Evolutionary conservation across 23 red algal genomes (phyloP).

Genomic region (Cyanidioschyzon merolae): DNA sequence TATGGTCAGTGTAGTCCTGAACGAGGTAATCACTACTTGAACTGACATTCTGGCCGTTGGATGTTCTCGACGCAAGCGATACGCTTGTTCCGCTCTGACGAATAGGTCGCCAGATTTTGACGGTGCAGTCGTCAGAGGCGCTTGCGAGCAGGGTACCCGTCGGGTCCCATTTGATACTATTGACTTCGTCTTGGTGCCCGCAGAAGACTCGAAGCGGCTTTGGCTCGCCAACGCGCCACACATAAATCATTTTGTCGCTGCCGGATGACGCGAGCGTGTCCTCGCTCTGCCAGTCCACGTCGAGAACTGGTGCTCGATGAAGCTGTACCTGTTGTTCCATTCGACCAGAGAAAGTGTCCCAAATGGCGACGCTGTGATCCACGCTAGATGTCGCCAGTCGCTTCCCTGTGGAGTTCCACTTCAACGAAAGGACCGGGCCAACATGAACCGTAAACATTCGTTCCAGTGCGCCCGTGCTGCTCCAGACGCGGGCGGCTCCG

Average conservation of each 20-base stretch:
- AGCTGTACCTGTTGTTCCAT: conserved; percentile 52
- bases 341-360: conserved; percentile 26
- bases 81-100: background rate
- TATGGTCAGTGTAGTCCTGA: conserved; percentile 62
- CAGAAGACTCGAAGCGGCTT: conserved; percentile 43
- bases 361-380: conserved; percentile 66
- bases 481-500: conserved; percentile 70
- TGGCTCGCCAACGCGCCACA: conserved; percentile 47
- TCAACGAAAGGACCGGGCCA: conserved; percentile 80
- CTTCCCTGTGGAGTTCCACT: conserved; percentile 86
- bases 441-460: conserved; percentile 41
- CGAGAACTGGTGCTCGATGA: conserved; percentile 59
- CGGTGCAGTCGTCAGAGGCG: conserved; percentile 90
- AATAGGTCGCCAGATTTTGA: conserved; percentile 64
- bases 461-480: conserved; percentile 49
- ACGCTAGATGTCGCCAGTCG: conserved; percentile 64
- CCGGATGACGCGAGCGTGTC: conserved; percentile 72
- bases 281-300: conserved; percentile 94
- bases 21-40: conserved; percentile 25
- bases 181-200: conserved; percentile 91
- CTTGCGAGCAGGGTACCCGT: conserved; percentile 73
- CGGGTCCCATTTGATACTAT: conserved; percentile 79
- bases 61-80: background rate
- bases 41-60: background rate
- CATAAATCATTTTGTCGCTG: conserved; percentile 82